phyloP scores from a whole-genome alignment of 2,329 filamentous ascomycete species.

The Geoglossum cookeanum region DNA sequence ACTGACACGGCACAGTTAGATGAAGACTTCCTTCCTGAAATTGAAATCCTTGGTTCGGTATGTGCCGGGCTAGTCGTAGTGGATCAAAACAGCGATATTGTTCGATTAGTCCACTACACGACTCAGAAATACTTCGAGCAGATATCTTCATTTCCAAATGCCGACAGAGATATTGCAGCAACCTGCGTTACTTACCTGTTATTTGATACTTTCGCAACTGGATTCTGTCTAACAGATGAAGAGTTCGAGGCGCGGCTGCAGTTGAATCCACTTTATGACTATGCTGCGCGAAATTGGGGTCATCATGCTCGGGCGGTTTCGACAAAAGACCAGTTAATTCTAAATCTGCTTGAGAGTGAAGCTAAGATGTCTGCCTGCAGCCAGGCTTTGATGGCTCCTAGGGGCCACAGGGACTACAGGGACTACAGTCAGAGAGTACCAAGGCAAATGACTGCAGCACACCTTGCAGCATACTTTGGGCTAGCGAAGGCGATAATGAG shows the following conservation, averaged over 20 bases:
- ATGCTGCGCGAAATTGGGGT: background rate
- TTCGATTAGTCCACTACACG: conserved; percentile 28
- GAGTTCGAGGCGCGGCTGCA: background rate
- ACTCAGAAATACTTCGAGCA: conserved; percentile 26
- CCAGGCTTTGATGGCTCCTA: background rate
- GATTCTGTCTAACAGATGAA: background rate
- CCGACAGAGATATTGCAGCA: conserved; percentile 7
- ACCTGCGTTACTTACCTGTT: background rate
- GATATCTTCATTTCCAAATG: conserved; percentile 16
- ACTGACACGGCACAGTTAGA: conserved; percentile 8
- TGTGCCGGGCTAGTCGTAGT: conserved; percentile 26
- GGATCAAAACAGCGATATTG: conserved; percentile 20
- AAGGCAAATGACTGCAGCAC: background rate
- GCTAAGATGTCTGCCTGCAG: background rate
- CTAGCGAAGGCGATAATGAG: background rate
- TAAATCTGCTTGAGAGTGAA: background rate
- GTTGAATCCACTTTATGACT: background rate
- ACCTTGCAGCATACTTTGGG: background rate
- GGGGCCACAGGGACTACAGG: too few species aligned
- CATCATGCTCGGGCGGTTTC: background rate
- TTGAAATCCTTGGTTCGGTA: conserved; percentile 16
- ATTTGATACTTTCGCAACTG: background rate
- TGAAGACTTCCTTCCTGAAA: conserved; percentile 9
- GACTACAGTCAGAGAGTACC: background rate
- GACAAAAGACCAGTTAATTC: background rate